These are phyloP conservation scores for Leucosporidium creatinivorum DNA, from an alignment of 768 basidiomycete species.

Conservation along the genomic window DNA sequence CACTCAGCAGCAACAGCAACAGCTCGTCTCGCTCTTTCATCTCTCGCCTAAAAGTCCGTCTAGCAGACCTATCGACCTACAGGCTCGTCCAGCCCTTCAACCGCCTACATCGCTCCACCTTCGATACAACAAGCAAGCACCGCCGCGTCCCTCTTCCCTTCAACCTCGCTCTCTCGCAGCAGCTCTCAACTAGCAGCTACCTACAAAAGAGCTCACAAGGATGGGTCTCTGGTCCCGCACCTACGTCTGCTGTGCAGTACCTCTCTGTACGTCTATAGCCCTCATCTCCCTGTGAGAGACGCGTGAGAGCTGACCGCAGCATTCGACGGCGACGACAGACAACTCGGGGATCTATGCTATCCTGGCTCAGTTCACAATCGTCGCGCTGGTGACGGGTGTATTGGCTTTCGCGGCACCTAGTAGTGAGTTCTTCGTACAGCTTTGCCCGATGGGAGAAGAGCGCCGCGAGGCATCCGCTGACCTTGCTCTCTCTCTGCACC, in stretches of 20 bases:
- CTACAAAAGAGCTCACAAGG: not conserved
- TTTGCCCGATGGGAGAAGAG: too few species aligned
- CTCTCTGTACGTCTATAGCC: slow-evolving; percentile 22
- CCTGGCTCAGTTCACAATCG: slow-evolving; percentile 63
- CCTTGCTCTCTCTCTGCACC: not conserved
- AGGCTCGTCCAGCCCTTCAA: not conserved
- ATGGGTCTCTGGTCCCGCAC: slow-evolving; percentile 26
- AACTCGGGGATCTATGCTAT: slow-evolving; percentile 84
- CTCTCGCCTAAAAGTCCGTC: too few species aligned
- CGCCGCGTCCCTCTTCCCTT: not conserved
- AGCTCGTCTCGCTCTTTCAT: too few species aligned
- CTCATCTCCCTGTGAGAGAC: not conserved
- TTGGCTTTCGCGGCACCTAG: slow-evolving; percentile 67
- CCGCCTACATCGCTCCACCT: not conserved
- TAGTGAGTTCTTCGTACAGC: slow-evolving; percentile 50
- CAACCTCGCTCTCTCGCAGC: not conserved
- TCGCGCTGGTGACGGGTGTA: slow-evolving; percentile 61
- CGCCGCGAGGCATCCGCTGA: too few species aligned
- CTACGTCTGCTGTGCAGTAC: slow-evolving; percentile 30
- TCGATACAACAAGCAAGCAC: not conserved
- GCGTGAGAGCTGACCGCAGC: not conserved
- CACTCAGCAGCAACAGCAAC: too few species aligned
- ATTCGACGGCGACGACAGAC: slow-evolving; percentile 39
- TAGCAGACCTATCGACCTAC: too few species aligned
- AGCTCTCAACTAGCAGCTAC: not conserved